Base-by-base conservation (phyloP, 805 yeast species). In the Nadsonia fulvescens region DNA sequence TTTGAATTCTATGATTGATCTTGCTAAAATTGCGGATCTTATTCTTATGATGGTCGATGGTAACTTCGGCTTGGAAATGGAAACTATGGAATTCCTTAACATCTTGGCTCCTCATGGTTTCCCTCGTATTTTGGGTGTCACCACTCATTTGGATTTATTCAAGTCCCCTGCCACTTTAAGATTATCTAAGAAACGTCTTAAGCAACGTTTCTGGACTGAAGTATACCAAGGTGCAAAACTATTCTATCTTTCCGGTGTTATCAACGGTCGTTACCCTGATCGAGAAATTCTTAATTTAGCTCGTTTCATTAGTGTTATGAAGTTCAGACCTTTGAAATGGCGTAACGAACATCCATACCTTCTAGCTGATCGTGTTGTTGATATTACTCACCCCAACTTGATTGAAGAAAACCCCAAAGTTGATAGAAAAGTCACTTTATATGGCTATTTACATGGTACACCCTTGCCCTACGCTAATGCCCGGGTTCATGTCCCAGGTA, bases 261-360 rank as follows among this genome's bases (percentile, higher is more conserved):
- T 89, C 27, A 91, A 89, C 44, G 98, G 98, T 21, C 68, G 99
- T 46, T 89, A 89, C 46, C 98, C 98, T 2, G 99, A 89, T 49
- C 63, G 98, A 40, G 99, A 89, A 48, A 77, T 89, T 34, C 58
- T 89, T 34, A 89, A 89, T 44, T 61, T 89, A 41, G 74, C 92
- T 3, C 62, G 99, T 38, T 89, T 91, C 47, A 77, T 89, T 29
- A 73, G 91, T 5, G 95, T 86, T 23, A 86, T 91, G 96, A 89
- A 91, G 49, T 91, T 91, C 53, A 67, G 98, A 44, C 99, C 99
- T n/a, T 59, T 91, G 40, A 89, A 89, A 49, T 89, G 99, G 99
- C 70, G 98, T 56, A 89, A 86, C 47, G 96, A 89, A 56, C 99
- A 89, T 56, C 93, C 96, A 4, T 89, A 89, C 46, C 49, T 89